Base-by-base conservation (phyloP, 2,329 filamentous ascomycete species). In the Xylaria sp. region DNA sequence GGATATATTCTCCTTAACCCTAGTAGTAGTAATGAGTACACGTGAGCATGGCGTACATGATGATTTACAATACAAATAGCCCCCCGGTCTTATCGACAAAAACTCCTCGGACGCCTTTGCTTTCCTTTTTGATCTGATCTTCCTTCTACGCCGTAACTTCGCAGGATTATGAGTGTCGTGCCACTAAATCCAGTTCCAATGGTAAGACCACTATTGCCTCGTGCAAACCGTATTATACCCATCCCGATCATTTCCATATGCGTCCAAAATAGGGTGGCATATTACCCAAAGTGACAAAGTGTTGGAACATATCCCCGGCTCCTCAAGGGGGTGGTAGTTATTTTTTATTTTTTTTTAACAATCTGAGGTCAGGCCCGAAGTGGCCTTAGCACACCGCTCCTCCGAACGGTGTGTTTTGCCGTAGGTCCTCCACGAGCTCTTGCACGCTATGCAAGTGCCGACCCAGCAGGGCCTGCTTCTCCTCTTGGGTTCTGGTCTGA, bases 381-480 rank as follows among this genome's bases (percentile, higher is more conserved):
- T 16, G 3, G 1, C 13, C n/a, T n/a, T 52, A 83, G 57, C 74
- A 78, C 52, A 84, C 72, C 5, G 79, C 81, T 5, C 86, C 81
- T n/a, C 67, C 68, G n/a, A 71, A 71, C 71, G 91, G 88, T 43
- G 88, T 87, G 62, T 85, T 89, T 69, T 90, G 90, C 61, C 87
- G 85, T 64, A 97, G 74, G 72, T 97, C 91, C 69, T 89, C 86
- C 49, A 96, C 90, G 55, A 96, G 79, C 63, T 92, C 90, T 59
- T 92, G 89, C 21, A 95, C 90, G 67, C 89, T 94, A 71, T 82
- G 88, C 67, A 96, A 78, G 71, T 94, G 90, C 61, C 84, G 81
- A 40, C 88, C 89, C 38, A 96, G 76, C 71, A 95, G 74, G 46
- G 80, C 80, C 75, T 94, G 90, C 76, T 96, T 96, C 71, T 95